phyloP scores from a whole-genome alignment of 139 green algal genomes.

The Coelastrella sp. region DNA sequence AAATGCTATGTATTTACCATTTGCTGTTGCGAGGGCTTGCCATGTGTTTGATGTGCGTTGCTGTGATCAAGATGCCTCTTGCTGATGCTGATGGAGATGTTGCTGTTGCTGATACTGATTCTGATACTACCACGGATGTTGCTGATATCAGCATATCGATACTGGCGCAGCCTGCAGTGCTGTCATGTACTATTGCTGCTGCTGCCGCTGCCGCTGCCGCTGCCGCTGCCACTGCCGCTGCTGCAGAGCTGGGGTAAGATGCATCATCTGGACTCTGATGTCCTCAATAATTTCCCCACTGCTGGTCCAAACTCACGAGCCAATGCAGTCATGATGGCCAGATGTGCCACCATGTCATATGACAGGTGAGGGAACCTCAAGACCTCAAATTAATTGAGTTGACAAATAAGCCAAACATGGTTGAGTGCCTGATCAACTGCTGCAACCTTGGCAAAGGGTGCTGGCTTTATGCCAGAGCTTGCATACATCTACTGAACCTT shows the following conservation, averaged over 20 bases:
- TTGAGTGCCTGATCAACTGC: not conserved
- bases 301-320: not conserved
- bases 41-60: not conserved
- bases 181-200: not conserved
- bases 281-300: not conserved
- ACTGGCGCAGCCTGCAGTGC: not conserved
- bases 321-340: conserved; percentile 3
- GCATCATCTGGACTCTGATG: not conserved
- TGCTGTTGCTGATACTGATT: not conserved
- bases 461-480: not conserved
- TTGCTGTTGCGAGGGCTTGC: not conserved
- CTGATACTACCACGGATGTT: not conserved
- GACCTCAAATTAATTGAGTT: not conserved
- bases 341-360: not conserved
- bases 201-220: too few relatives aligned
- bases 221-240: not conserved
- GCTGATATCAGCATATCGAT: too few relatives aligned
- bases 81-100: not conserved
- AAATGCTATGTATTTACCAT: too few relatives aligned
- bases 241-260: not conserved
- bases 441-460: not conserved
- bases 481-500: not conserved
- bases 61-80: not conserved
- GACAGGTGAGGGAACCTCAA: not conserved
- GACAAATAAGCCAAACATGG: not conserved